A percentile compares a stretch with the other conserved stretches of the same genome.
phyloP scores from a whole-genome alignment of 2,329 filamentous ascomycete genomes.

The Microcera coccophila region DNA sequence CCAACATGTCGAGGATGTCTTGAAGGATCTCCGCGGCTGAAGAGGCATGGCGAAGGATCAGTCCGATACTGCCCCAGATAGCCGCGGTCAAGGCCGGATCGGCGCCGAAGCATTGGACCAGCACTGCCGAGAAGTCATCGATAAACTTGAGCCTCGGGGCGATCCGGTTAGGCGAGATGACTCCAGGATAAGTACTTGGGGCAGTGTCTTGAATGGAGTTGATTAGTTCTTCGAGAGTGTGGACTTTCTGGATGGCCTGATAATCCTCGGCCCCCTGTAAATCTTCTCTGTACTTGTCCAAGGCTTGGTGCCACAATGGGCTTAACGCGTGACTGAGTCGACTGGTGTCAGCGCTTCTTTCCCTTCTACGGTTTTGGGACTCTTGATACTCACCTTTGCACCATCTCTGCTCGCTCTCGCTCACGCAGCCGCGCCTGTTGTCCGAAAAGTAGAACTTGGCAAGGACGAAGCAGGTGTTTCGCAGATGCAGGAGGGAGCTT shows the following conservation, averaged over 20 bases:
- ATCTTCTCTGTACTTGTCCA: not conserved
- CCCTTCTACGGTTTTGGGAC: not conserved
- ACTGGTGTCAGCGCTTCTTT: not conserved
- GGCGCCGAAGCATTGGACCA: conserved; percentile 26
- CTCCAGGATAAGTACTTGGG: not conserved
- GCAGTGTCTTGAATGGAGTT: not conserved
- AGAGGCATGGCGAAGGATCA: conserved; percentile 23
- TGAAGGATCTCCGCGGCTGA: conserved; percentile 22
- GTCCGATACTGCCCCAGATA: conserved; percentile 27
- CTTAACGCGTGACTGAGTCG: not conserved
- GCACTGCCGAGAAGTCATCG: conserved; percentile 27
- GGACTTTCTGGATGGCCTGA: not conserved
- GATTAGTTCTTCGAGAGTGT: not conserved
- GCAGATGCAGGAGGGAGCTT: not conserved
- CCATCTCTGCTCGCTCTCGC: not conserved
- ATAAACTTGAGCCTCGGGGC: conserved; percentile 21
- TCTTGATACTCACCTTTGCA: not conserved
- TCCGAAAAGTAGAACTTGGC: not conserved
- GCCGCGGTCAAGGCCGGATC: conserved; percentile 25
- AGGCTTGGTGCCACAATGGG: not conserved
- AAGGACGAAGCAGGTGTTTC: not conserved
- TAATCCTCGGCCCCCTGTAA: not conserved
- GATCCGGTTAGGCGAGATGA: not conserved
- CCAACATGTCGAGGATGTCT: conserved; percentile 28
- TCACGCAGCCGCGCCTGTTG: not conserved